A percentile compares a stretch with the other conserved stretches of the same genome.
Conservation (phyloP, 768 basidiomycete genomes). For the Coprinopsis cinerea region DNA sequence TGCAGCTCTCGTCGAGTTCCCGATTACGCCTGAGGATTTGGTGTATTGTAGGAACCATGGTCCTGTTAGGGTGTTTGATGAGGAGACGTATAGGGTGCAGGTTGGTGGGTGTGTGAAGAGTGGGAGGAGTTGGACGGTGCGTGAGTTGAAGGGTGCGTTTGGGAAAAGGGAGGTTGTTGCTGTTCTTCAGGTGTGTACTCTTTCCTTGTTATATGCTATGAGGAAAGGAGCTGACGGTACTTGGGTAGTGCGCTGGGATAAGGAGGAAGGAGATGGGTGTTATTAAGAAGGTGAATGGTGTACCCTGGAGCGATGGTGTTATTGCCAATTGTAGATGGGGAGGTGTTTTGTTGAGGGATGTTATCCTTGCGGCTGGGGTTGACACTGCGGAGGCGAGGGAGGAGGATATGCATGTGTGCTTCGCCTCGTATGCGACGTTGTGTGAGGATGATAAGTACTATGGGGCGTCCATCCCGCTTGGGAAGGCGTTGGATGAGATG, state of each 20-base stretch:
- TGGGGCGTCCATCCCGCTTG: slow-evolving; percentile 56
- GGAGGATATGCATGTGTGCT: slow-evolving; percentile 43
- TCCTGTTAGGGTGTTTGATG: slow-evolving; percentile 45
- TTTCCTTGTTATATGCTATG: not conserved
- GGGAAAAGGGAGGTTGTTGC: slow-evolving; percentile 40
- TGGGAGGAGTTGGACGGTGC: slow-evolving; percentile 29
- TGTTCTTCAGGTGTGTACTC: slow-evolving; percentile 43
- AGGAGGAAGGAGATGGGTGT: slow-evolving; percentile 59
- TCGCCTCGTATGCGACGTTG: slow-evolving; percentile 51
- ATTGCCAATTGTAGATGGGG: slow-evolving; percentile 66
- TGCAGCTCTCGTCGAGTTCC: slow-evolving; percentile 49
- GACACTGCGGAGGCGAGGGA: slow-evolving; percentile 19
- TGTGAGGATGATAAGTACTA: slow-evolving; percentile 61
- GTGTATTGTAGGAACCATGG: slow-evolving; percentile 73
- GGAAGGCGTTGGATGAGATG: slow-evolving; percentile 39
- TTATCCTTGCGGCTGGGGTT: slow-evolving; percentile 45
- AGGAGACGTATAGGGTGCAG: slow-evolving; percentile 35
- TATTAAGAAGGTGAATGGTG: slow-evolving; percentile 51
- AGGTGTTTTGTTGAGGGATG: slow-evolving; percentile 51
- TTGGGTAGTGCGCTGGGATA: slow-evolving; percentile 72
- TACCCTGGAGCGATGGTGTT: slow-evolving; percentile 64
- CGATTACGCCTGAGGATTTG: slow-evolving; percentile 56
- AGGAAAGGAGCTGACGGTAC: slow-evolving; percentile 4
- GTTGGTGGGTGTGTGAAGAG: slow-evolving; percentile 30
- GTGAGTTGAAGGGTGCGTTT: slow-evolving; percentile 35